Conservation (phyloP, 179 eudicot species). For the Gypsophila paniculata region DNA sequence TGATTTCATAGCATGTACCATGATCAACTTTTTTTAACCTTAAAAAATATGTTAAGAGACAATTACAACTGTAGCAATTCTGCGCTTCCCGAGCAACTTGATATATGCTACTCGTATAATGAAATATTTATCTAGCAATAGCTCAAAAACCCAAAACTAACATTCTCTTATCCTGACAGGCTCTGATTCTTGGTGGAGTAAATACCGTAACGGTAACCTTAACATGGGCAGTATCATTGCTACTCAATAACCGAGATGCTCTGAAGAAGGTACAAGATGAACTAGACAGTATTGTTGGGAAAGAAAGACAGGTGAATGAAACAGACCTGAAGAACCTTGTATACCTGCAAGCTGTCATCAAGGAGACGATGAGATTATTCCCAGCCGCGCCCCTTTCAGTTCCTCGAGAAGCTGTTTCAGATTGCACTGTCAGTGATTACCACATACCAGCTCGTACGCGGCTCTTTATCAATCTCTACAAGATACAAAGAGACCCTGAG, state of each 20-base stretch:
- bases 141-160: neutral
- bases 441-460: slow-evolving; percentile 19
- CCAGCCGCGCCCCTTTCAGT: slow-evolving; percentile 8
- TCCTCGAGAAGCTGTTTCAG: slow-evolving; percentile 11
- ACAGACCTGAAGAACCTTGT: slow-evolving; percentile 18
- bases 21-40: neutral
- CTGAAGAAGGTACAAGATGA: slow-evolving; percentile 22
- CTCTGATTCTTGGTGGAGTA: slow-evolving; percentile 18
- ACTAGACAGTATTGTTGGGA: slow-evolving; percentile 12
- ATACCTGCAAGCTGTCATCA: slow-evolving; percentile 5
- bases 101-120: neutral
- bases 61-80: neutral
- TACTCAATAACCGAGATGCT: slow-evolving; percentile 11
- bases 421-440: slow-evolving; percentile 20
- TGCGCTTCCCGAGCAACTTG: neutral
- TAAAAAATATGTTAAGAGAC: no score
- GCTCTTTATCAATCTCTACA: slow-evolving; percentile 19
- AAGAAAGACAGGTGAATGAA: slow-evolving; percentile 12
- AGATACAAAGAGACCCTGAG: slow-evolving; percentile 22
- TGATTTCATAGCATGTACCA: neutral
- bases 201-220: slow-evolving; percentile 15
- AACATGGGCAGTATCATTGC: slow-evolving; percentile 20
- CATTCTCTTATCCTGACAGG: slow-evolving; percentile 7
- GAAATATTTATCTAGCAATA: neutral
- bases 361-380: slow-evolving; percentile 6